phyloP scores from a whole-genome alignment of 2,329 filamentous ascomycete genomes.

The Claviceps sp. region DNA sequence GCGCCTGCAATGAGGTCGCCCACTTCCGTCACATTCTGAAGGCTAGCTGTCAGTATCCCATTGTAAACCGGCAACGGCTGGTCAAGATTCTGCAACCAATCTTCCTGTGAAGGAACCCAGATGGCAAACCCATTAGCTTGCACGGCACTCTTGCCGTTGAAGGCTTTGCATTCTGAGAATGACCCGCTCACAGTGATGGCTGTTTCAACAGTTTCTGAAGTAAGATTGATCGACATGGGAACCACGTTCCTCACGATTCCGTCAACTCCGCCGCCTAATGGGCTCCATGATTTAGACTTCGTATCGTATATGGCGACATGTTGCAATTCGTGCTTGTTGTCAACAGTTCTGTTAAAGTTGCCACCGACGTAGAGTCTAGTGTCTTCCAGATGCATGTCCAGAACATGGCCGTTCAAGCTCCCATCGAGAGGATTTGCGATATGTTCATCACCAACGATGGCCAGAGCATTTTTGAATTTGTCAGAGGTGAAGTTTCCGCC shows the following conservation, averaged over 20 bases:
- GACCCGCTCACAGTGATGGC: slow-evolving; percentile 69
- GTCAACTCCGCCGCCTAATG: slow-evolving; percentile 77
- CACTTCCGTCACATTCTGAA: slow-evolving; percentile 49
- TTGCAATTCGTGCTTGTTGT: slow-evolving; percentile 49
- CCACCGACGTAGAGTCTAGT: slow-evolving; percentile 69
- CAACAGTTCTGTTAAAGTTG: slow-evolving; percentile 62
- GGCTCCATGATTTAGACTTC: slow-evolving; percentile 53
- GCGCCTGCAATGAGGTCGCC: slow-evolving; percentile 71
- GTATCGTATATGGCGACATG: slow-evolving; percentile 68
- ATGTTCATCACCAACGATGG: slow-evolving; percentile 47
- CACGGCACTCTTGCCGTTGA: slow-evolving; percentile 47
- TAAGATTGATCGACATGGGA: slow-evolving; percentile 67
- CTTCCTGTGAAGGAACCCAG: slow-evolving; percentile 74
- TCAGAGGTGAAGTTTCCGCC: slow-evolving; percentile 72
- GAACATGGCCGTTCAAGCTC: slow-evolving; percentile 71
- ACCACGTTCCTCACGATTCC: slow-evolving; percentile 65
- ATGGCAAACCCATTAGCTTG: slow-evolving; percentile 66
- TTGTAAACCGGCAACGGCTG: slow-evolving; percentile 50
- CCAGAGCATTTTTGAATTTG: slow-evolving; percentile 62
- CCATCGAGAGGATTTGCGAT: slow-evolving; percentile 49
- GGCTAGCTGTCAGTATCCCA: slow-evolving; percentile 57
- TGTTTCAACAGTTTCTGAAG: slow-evolving; percentile 50
- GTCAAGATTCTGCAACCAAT: slow-evolving; percentile 77
- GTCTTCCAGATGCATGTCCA: slow-evolving; percentile 53
- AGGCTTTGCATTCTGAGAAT: slow-evolving; percentile 61